A percentile compares a stretch with the other conserved stretches of the same genome.
These are phyloP conservation scores for Mycena venus DNA, from an alignment of 768 basidiomycete genomes.

Conservation along the genomic window DNA sequence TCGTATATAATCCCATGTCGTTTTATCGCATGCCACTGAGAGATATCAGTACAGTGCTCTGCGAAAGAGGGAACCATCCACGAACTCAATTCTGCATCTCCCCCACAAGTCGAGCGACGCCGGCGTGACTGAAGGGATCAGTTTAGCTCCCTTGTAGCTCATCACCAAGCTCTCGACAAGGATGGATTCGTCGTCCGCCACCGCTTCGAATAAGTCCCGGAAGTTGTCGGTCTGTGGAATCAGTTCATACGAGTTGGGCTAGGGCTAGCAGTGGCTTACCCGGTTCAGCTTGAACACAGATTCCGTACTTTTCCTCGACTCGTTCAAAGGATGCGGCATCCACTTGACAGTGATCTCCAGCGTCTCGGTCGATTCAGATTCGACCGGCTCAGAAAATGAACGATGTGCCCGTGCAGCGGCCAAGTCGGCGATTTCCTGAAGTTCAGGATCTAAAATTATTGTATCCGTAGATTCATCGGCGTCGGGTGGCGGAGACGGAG, in stretches of 20 bases:
- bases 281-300: constrained; percentile 72
- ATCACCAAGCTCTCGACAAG: constrained; percentile 68
- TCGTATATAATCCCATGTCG: constrained; percentile 75
- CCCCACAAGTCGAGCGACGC: constrained; percentile 76
- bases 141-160: constrained; percentile 69
- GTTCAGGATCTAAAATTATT: constrained; percentile 71
- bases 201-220: constrained; percentile 71
- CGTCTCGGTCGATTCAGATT: constrained; percentile 45
- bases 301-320: constrained; percentile 49
- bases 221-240: constrained; percentile 72
- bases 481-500: constrained; percentile 63
- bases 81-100: constrained; percentile 75
- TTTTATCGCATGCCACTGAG: constrained; percentile 75
- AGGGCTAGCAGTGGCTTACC: constrained; percentile 51
- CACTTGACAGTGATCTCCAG: constrained; percentile 72
- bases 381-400: constrained; percentile 39
- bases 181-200: constrained; percentile 72
- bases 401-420: constrained; percentile 44
- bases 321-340: constrained; percentile 73
- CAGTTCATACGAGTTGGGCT: not conserved
- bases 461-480: constrained; percentile 61
- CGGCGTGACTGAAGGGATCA: constrained; percentile 81
- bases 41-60: not conserved
- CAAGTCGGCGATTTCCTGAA: constrained; percentile 66
- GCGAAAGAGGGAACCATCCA: constrained; percentile 15